Evolutionary conservation across 352 stramenopile species (phyloP), one percentile per base, ranked within the genome.

Genomic region (Globisporangium cederbergense): DNA sequence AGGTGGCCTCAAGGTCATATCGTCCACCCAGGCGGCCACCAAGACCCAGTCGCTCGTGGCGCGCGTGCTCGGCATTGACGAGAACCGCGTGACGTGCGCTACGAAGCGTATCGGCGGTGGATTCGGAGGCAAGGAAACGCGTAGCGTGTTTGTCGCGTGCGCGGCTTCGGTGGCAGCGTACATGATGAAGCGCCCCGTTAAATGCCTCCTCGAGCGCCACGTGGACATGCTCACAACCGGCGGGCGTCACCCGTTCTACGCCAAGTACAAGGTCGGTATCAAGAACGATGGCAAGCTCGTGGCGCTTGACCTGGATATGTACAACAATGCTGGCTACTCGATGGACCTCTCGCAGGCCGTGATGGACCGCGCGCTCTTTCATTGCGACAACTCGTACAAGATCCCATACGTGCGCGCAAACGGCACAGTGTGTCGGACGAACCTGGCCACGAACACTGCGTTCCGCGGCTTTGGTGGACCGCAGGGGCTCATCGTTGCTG

Each of bases 111-210:
- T 99, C 72, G 97, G 97, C 50, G 97, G 96, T 62, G 96, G 92
- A 11, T 99, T 99, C 76, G 96, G 97, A 38, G 97, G 96, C 38
- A 99, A 99, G 72, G 94, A 98, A 73, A 98, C 95, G 9, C 81
- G 93, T 9, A 97, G 76, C 42, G 89, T 79, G 46, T 98, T 99
- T 70, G 77, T 96, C 1, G 93, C 93, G 28, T 97, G 87, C 49
- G 94, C 95, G 3, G 88, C 90, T 40, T 93, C 96, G 10, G 79
- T 99, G 30, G 94, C 90, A 2, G 93, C 93, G 1, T 91, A 97
- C 65, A 55, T 93, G 2, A 86, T 91, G 50, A 90, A 94, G 71
- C 70, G 85, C 10, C 92, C 96, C 11, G 93, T 99, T 30, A 89
- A 95, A 42, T 79, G 98, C 46, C 77, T 96, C 25, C 75, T 99